phyloP scores from a whole-genome alignment of 1,284 basidiomycete species.

The Pseudozyma sp. region DNA sequence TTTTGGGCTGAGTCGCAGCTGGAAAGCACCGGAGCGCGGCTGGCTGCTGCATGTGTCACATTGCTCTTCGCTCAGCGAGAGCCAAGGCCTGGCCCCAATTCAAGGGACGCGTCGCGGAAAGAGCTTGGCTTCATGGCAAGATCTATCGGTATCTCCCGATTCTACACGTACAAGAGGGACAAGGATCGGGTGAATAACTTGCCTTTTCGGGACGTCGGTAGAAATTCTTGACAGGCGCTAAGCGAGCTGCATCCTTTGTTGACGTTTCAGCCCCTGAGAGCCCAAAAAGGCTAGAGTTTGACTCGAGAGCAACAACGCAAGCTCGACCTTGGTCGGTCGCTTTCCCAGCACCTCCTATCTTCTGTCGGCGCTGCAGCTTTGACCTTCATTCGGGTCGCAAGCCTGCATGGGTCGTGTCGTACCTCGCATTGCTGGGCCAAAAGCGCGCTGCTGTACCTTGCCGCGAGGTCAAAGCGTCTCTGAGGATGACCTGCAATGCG shows the following conservation, averaged over 20 bases:
- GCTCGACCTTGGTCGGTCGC: neutral
- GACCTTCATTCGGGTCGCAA: neutral
- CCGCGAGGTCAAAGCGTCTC: neutral
- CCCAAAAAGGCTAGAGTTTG: neutral
- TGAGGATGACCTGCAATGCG: neutral
- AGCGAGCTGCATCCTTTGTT: slow-evolving; percentile 24
- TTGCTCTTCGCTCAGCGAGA: neutral
- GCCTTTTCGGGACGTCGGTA: slow-evolving; percentile 16
- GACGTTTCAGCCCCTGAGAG: slow-evolving; percentile 30
- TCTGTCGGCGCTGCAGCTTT: neutral
- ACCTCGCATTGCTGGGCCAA: slow-evolving; percentile 11
- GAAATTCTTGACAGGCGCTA: neutral
- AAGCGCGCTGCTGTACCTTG: slow-evolving; percentile 9
- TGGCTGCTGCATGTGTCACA: neutral
- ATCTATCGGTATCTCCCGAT: slow-evolving; percentile 3
- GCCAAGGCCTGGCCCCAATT: neutral
- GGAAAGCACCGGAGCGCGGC: neutral
- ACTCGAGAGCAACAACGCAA: neutral
- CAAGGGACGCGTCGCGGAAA: slow-evolving; percentile 32
- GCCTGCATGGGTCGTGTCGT: neutral
- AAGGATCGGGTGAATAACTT: slow-evolving; percentile 7
- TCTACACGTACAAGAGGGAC: neutral
- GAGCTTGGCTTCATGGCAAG: neutral
- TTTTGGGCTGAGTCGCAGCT: slow-evolving; percentile 15
- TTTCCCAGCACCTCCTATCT: slow-evolving; percentile 28